These are phyloP conservation scores for Colletotrichum sp. DNA, from an alignment of 2,329 filamentous ascomycete species.

Conservation along the genomic window DNA sequence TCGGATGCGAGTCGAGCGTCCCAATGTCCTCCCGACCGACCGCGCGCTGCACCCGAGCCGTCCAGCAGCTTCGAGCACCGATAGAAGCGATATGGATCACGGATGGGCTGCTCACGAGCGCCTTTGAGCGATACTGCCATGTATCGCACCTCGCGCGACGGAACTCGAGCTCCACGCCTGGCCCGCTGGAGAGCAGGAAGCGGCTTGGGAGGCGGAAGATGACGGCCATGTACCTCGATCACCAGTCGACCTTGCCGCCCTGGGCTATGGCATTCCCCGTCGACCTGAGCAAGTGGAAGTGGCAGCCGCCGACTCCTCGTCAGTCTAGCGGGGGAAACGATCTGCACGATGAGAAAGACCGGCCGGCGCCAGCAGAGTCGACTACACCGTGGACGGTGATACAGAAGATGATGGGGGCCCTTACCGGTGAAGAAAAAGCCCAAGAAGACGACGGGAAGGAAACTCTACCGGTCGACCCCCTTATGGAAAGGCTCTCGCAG, in stretches of 20 bases:
- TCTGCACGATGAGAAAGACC: background rate
- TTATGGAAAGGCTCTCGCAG: background rate
- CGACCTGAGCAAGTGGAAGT: conserved; percentile 54
- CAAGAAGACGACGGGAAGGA: background rate
- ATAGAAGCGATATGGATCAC: conserved; percentile 62
- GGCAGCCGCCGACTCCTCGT: conserved; percentile 51
- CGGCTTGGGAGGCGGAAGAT: conserved; percentile 59
- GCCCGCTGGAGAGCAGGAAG: conserved; percentile 60
- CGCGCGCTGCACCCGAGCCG: conserved; percentile 54
- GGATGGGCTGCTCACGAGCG: conserved; percentile 57
- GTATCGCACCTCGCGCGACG: conserved; percentile 31
- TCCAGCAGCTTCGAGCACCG: conserved; percentile 40
- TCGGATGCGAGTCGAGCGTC: background rate
- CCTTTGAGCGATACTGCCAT: conserved; percentile 51
- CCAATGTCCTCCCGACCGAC: conserved; percentile 25
- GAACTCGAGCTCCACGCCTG: conserved; percentile 47
- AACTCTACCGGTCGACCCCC: background rate
- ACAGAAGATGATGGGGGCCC: background rate
- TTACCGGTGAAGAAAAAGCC: background rate
- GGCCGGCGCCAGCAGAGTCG: background rate
- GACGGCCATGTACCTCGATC: conserved; percentile 52
- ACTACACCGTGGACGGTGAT: background rate
- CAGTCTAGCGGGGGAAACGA: conserved; percentile 29
- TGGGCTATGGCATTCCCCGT: conserved; percentile 54
- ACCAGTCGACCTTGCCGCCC: conserved; percentile 39